Evolutionary conservation across 1,139 yeast species (phyloP).

Genomic region (Kodamaea arcana): DNA sequence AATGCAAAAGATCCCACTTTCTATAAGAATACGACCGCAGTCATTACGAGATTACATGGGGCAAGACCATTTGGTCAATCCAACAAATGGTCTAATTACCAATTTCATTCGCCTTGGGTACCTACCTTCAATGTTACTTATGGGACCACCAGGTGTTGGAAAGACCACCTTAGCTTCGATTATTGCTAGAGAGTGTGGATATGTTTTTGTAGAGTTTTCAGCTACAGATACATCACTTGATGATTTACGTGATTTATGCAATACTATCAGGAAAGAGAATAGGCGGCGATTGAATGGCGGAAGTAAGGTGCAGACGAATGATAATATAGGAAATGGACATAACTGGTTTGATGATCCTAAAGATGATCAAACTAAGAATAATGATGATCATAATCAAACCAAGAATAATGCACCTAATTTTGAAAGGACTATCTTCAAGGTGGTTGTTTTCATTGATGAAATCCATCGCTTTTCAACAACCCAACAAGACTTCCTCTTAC

Average conservation of each 20-base stretch:
- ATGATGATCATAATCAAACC: no score
- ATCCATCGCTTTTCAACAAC: conserved; percentile 37
- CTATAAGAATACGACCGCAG: conserved; percentile 27
- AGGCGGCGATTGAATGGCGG: conserved; percentile 12
- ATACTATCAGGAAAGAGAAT: conserved; percentile 23
- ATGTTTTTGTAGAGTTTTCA: conserved; percentile 37
- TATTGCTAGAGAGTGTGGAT: conserved; percentile 30
- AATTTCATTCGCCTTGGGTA: conserved; percentile 34
- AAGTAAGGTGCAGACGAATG: no score
- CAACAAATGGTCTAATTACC: conserved; percentile 25
- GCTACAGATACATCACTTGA: conserved; percentile 37
- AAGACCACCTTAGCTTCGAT: conserved; percentile 43
- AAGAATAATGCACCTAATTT: no score
- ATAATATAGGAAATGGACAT: no score
- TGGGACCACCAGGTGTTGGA: conserved; percentile 48
- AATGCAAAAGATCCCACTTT: conserved; percentile 19
- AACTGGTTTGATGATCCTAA: no score
- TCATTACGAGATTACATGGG: conserved; percentile 31
- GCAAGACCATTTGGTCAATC: conserved; percentile 31
- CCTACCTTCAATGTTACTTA: conserved; percentile 41
- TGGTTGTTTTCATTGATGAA: conserved; percentile 43
- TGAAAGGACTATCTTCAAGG: conserved; percentile 20
- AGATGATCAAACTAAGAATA: no score
- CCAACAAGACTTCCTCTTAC: conserved; percentile 43
- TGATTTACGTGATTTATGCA: conserved; percentile 26